Evolutionary conservation across 768 basidiomycete genomes (phyloP).

Genomic region (Tephrocybe rancida): DNA sequence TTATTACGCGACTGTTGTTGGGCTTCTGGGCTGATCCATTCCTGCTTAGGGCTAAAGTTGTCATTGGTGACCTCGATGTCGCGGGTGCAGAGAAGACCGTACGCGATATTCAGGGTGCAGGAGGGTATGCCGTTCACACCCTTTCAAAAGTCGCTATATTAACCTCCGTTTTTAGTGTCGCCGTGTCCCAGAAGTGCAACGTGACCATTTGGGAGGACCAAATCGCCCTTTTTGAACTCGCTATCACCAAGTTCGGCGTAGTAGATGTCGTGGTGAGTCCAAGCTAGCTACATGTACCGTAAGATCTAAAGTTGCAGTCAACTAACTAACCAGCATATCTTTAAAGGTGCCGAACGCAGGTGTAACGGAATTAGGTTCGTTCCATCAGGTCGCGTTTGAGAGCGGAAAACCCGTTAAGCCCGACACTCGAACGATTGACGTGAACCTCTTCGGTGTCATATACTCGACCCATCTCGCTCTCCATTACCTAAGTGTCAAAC

Average conservation of each 20-base stretch:
- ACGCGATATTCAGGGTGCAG: conserved; percentile 37
- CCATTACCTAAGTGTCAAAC: conserved; percentile 47
- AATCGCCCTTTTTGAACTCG: conserved; percentile 51
- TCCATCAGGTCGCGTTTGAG: conserved; percentile 31
- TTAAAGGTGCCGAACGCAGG: conserved; percentile 53
- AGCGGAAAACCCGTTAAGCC: conserved; percentile 48
- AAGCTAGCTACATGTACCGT: background rate
- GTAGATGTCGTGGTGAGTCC: conserved; percentile 57
- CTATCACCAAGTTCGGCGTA: conserved; percentile 44
- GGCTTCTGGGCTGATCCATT: background rate
- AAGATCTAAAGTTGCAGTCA: background rate
- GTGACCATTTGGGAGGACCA: conserved; percentile 59
- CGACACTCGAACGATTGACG: conserved; percentile 42
- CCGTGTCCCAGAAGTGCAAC: conserved; percentile 45
- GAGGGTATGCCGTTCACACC: conserved; percentile 39
- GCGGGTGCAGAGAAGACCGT: conserved; percentile 41
- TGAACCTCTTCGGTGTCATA: conserved; percentile 50
- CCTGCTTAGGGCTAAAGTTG: conserved; percentile 47
- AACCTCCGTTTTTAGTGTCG: conserved; percentile 34
- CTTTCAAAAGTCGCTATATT: background rate
- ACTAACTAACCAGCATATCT: background rate
- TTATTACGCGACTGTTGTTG: background rate
- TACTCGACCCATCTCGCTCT: conserved; percentile 53
- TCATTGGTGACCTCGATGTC: conserved; percentile 54
- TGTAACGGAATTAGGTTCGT: conserved; percentile 36